Conservation (phyloP, 176 grass and related monocot genomes). For the Aegilops tauschii region DNA sequence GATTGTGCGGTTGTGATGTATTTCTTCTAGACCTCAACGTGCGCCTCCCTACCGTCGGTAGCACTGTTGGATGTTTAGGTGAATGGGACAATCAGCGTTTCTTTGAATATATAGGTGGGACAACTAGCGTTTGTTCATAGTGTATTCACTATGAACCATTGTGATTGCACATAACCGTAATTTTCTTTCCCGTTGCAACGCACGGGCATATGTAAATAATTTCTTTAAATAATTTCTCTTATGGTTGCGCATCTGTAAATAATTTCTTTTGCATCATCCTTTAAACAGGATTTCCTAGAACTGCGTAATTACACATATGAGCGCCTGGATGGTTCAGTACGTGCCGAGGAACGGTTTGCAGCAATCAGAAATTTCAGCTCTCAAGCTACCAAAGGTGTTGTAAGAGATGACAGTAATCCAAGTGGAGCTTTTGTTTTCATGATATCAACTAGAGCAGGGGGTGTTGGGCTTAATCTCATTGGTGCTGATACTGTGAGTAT, state of each 20-base stretch:
- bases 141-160: too few species aligned
- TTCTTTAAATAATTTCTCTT: background rate
- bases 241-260: background rate
- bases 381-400: slow-evolving; percentile 39
- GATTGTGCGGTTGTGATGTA: too few species aligned
- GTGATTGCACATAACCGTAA: too few species aligned
- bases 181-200: too few species aligned
- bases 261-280: background rate
- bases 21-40: too few species aligned
- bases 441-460: slow-evolving; percentile 97
- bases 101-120: too few species aligned
- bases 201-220: too few species aligned
- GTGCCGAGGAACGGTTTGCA: slow-evolving; percentile 91
- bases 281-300: slow-evolving; percentile 87
- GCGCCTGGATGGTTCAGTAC: slow-evolving; percentile 89
- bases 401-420: slow-evolving; percentile 44
- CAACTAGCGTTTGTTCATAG: too few species aligned
- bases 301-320: slow-evolving; percentile 88
- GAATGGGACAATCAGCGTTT: too few species aligned
- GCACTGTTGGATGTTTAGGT: too few species aligned
- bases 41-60: too few species aligned
- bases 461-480: slow-evolving; percentile 96
- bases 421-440: slow-evolving; percentile 88
- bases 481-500: slow-evolving; percentile 96
- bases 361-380: slow-evolving; percentile 90